These are phyloP conservation scores for Naematelia encephala DNA, from an alignment of 768 basidiomycete species.

Conservation along the genomic window DNA sequence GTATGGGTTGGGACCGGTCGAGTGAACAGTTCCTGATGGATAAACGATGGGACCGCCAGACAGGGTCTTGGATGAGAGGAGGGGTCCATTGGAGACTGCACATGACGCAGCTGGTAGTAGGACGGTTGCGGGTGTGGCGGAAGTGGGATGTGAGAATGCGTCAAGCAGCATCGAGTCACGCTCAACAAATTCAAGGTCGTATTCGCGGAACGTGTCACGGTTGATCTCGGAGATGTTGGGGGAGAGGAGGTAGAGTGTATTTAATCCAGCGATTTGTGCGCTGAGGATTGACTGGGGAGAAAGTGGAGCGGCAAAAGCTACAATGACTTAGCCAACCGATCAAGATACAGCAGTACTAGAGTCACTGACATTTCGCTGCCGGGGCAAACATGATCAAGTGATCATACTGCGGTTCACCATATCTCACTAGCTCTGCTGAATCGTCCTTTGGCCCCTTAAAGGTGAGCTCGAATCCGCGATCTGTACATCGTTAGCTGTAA, in stretches of 20 bases:
- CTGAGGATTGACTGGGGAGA: slow-evolving; percentile 60
- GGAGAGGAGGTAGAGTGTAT: slow-evolving; percentile 79
- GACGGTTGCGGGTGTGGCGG: slow-evolving; percentile 64
- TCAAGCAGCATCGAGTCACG: slow-evolving; percentile 79
- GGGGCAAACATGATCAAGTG: slow-evolving; percentile 86
- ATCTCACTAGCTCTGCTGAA: slow-evolving; percentile 63
- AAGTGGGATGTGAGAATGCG: slow-evolving; percentile 73
- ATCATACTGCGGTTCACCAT: slow-evolving; percentile 70
- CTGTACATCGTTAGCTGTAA: slow-evolving; percentile 53
- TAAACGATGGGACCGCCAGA: slow-evolving; percentile 40
- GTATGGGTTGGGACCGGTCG: slow-evolving; percentile 57
- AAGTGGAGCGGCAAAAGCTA: slow-evolving; percentile 81
- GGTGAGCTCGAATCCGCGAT: slow-evolving; percentile 77
- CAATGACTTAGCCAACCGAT: slow-evolving; percentile 19
- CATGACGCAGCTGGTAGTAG: slow-evolving; percentile 57
- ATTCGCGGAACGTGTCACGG: slow-evolving; percentile 83
- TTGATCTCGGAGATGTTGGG: slow-evolving; percentile 58
- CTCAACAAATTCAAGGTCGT: slow-evolving; percentile 82
- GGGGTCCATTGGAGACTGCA: slow-evolving; percentile 67
- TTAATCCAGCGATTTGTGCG: slow-evolving; percentile 58
- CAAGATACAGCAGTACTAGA: neutral
- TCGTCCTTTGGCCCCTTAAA: slow-evolving; percentile 80
- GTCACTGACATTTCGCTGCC: slow-evolving; percentile 70
- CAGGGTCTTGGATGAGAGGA: slow-evolving; percentile 18
- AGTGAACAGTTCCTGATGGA: slow-evolving; percentile 34